Evolutionary conservation across 345 rosid genomes (phyloP), one percentile per base, ranked within the genome.

Genomic region (Euphorbia tirucalli): DNA sequence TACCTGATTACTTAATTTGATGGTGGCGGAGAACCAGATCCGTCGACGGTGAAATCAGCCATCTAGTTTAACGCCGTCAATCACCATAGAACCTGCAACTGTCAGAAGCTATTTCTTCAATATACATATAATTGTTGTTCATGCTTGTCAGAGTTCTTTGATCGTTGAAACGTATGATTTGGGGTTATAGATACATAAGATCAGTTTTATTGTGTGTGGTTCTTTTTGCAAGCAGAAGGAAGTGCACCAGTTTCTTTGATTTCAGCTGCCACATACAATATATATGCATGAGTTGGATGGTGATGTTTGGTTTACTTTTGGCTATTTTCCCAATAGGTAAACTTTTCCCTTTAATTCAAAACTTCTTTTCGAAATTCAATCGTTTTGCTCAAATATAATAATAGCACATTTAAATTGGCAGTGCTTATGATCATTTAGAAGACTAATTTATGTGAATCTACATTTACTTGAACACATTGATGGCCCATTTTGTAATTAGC

Each of bases 201-300:
- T 30, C 35, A 21, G 43, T 46, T 48, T 48, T 15, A 31, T 21
- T 37, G 7, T 37, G 7, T 35, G 55, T 11, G 61, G 46, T 71
- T 50, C 62, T 79, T 35, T 75, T 71, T 70, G 14, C 73, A n/a
- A 37, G 57, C 86, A 90, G 97, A 75, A 80, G 80, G 78, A 89
- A 88, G 81, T 95, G 97, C 79, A 77, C 81, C 11, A 84, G 97
- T 39, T 88, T 90, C 84, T 90, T 95, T 44, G 96, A 94, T 81
- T 89, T 94, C 78, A 78, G 91, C 48, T 95, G 97, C 81, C 99
- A 92, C 77, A 79, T 90, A 75, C 99, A 92, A 62, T 92, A 92
- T 71, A 80, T 92, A 70, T 95, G 99, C 76, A 71, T 92, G 78
- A 92, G 97, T 83, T 95, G 97, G 96, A 72, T 92, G 75, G 83